phyloP scores from a whole-genome alignment of 768 basidiomycete species.

The Clitopilus hobsonii region DNA sequence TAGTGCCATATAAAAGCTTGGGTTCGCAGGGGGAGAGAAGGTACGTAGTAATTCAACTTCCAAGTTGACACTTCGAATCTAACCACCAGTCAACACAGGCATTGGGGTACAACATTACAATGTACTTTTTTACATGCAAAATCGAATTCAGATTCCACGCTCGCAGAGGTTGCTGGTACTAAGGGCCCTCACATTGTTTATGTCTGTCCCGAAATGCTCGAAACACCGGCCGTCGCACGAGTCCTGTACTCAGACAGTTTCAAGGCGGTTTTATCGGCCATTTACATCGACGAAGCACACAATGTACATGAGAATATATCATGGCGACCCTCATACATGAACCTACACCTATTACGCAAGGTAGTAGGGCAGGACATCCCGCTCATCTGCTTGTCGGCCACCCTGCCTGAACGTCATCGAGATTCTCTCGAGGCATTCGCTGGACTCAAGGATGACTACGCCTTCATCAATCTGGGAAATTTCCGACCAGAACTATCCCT shows the following conservation, averaged over 20 bases:
- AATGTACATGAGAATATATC: conserved; percentile 9
- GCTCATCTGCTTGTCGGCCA: conserved; percentile 11
- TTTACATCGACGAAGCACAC: conserved; percentile 19
- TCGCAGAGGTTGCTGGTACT: conserved; percentile 8
- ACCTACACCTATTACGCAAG: conserved; percentile 7
- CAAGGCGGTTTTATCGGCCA: conserved; percentile 11
- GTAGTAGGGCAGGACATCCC: conserved; percentile 11
- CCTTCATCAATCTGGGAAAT: conserved; percentile 15
- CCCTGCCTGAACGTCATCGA: conserved; percentile 11
- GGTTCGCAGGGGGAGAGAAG: conserved; percentile 14
- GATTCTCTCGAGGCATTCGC: conserved; percentile 7
- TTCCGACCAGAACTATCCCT: conserved; percentile 16
- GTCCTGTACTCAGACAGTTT: conserved; percentile 13
- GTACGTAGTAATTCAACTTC: conserved; percentile 5
- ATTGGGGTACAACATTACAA: background rate
- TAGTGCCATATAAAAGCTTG: conserved; percentile 19
- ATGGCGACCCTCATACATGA: conserved; percentile 11
- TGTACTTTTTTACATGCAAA: conserved; percentile 11
- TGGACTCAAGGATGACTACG: conserved; percentile 9
- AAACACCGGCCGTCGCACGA: conserved; percentile 15
- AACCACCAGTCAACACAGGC: conserved; percentile 3
- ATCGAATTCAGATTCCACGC: conserved; percentile 1
- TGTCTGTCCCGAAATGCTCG: conserved; percentile 21
- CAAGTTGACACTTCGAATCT: background rate
- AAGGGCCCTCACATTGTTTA: conserved; percentile 12